These are phyloP conservation scores for Dryas octopetala DNA, from an alignment of 306 rosid species.

Conservation along the genomic window DNA sequence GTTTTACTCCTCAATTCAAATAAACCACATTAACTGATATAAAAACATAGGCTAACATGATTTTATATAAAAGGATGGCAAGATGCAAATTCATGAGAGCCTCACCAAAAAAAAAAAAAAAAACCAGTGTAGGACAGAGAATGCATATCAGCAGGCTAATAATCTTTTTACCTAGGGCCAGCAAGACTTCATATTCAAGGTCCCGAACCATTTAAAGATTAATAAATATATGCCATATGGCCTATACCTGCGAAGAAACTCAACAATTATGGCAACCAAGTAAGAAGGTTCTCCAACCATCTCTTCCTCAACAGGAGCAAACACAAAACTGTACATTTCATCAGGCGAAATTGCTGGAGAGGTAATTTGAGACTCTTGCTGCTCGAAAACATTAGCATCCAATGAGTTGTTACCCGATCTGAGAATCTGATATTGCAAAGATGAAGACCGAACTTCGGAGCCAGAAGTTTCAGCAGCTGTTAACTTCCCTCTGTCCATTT, in stretches of 20 bases:
- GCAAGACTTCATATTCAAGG: conserved; percentile 10
- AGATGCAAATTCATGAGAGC: background rate
- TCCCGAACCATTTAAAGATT: conserved; percentile 19
- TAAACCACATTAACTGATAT: background rate
- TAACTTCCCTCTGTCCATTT: conserved; percentile 40
- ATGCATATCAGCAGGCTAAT: conserved; percentile 4
- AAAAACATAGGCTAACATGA: background rate
- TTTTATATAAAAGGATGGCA: background rate
- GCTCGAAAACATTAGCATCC: conserved; percentile 42
- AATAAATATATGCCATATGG: conserved; percentile 13
- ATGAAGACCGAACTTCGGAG: conserved; percentile 43
- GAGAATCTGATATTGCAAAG: conserved; percentile 39
- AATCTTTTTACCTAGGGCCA: background rate
- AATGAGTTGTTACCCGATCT: conserved; percentile 30
- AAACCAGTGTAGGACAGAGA: background rate
- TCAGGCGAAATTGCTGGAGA: conserved; percentile 93
- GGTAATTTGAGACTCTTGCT: conserved; percentile 71
- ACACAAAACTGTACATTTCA: conserved; percentile 83
- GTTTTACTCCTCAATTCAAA: background rate
- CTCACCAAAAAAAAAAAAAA: background rate
- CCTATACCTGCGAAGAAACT: conserved; percentile 77
- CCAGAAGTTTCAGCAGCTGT: conserved; percentile 39
- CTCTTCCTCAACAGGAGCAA: conserved; percentile 87
- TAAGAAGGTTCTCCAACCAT: conserved; percentile 88
- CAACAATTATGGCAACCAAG: conserved; percentile 77